phyloP scores from a whole-genome alignment of 177 flowering plant genomes.

The Vitis hybrid region DNA sequence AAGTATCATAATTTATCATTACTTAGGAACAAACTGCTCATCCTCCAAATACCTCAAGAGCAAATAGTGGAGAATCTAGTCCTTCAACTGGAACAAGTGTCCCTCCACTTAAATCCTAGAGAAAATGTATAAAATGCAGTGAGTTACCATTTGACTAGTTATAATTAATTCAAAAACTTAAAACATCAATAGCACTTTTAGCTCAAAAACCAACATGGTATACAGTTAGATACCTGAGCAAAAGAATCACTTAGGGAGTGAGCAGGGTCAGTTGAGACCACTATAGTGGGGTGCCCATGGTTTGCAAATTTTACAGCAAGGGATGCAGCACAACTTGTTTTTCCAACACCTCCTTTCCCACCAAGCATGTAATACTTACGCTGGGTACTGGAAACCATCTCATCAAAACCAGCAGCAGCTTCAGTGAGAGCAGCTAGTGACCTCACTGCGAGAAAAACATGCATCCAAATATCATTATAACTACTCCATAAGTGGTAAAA shows the following conservation, averaged over 20 bases:
- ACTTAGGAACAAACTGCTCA: no score
- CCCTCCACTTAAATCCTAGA: slow-evolving; percentile 24
- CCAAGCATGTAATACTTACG: slow-evolving; percentile 77
- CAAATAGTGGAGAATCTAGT: slow-evolving; percentile 14
- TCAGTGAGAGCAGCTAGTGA: slow-evolving; percentile 53
- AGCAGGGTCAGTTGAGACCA: slow-evolving; percentile 79
- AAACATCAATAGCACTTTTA: neutral
- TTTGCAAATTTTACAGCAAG: slow-evolving; percentile 75
- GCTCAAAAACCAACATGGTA: neutral
- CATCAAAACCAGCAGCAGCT: slow-evolving; percentile 57
- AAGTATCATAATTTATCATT: neutral
- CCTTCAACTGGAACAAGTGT: slow-evolving; percentile 21
- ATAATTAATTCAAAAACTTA: neutral
- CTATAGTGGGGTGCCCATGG: slow-evolving; percentile 67
- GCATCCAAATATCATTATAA: neutral
- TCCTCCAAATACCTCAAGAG: slow-evolving; percentile 14
- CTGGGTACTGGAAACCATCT: slow-evolving; percentile 58
- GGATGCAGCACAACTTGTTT: slow-evolving; percentile 77
- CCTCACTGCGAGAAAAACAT: slow-evolving; percentile 36
- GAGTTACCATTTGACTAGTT: neutral
- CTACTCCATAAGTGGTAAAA: neutral
- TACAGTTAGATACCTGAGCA: slow-evolving; percentile 45
- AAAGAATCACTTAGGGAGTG: slow-evolving; percentile 80
- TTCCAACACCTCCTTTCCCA: slow-evolving; percentile 83
- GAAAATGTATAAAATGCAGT: neutral